Conservation (phyloP, 2,329 filamentous ascomycete species). For the Verticillium longisporum region DNA sequence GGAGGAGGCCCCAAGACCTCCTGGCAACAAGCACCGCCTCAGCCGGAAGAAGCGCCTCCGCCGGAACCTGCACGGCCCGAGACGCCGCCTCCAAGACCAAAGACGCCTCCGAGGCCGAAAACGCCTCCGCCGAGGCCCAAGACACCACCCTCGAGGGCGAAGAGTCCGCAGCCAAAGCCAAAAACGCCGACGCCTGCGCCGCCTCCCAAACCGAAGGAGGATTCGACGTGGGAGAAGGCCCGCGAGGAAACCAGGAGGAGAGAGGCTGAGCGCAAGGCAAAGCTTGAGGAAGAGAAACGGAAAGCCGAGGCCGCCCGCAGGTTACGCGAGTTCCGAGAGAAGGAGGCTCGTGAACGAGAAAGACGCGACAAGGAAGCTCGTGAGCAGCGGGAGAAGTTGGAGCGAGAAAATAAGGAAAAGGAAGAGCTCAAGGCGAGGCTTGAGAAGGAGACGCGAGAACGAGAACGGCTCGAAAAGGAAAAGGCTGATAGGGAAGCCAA, state of each 20-base stretch:
- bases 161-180: not conserved
- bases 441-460: conserved; percentile 20
- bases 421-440: conserved; percentile 22
- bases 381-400: conserved; percentile 25
- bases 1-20: conserved; percentile 27
- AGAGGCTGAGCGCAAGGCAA: conserved; percentile 56
- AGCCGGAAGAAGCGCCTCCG: conserved; percentile 1
- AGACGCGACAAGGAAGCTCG: conserved; percentile 27
- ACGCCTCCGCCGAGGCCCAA: conserved; percentile 1
- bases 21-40: conserved; percentile 24
- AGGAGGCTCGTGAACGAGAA: conserved; percentile 42
- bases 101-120: not conserved
- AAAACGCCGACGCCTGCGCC: conserved; percentile 8
- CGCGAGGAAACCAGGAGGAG: conserved; percentile 58
- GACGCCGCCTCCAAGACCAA: conserved; percentile 3
- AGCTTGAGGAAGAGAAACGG: conserved; percentile 54
- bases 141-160: not conserved
- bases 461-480: conserved; percentile 39
- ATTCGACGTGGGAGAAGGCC: conserved; percentile 15
- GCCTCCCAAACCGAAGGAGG: conserved; percentile 11
- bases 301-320: conserved; percentile 48
- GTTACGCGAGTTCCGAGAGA: conserved; percentile 49
- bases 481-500: conserved; percentile 35
- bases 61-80: conserved; percentile 1
- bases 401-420: conserved; percentile 24